A percentile compares a stretch with the other conserved stretches of the same genome.
These are phyloP conservation scores for Stemphylium vesicarium DNA, from an alignment of 2,329 filamentous ascomycete genomes.

Conservation along the genomic window DNA sequence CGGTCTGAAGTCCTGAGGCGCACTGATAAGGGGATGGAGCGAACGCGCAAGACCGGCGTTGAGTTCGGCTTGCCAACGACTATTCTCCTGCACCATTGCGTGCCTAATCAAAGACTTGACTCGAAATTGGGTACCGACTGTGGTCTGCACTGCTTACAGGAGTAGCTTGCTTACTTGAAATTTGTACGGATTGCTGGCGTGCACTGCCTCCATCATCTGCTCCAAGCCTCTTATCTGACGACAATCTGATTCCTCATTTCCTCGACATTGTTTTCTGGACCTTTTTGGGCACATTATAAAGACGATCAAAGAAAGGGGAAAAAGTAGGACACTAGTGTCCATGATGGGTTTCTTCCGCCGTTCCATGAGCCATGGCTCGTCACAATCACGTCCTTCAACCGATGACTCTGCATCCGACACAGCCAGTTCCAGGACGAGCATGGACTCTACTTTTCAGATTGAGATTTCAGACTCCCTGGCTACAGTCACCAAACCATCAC, in stretches of 20 bases:
- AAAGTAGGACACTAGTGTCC: background rate
- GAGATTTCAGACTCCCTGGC: conserved; percentile 15
- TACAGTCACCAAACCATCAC: conserved; percentile 10
- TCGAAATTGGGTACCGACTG: background rate
- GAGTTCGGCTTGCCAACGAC: background rate
- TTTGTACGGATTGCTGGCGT: too few relatives aligned
- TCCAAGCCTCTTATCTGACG: background rate
- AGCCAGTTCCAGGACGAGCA: conserved; percentile 21
- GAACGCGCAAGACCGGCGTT: background rate
- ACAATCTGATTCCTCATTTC: background rate
- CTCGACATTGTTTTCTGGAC: background rate
- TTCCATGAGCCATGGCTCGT: conserved; percentile 20
- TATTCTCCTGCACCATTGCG: background rate
- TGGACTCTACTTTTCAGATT: conserved; percentile 11
- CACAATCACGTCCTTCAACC: conserved; percentile 13
- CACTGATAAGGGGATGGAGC: conserved; percentile 12
- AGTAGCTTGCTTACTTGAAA: too few relatives aligned
- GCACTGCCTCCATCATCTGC: background rate
- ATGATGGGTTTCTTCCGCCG: conserved; percentile 20
- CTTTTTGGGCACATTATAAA: background rate
- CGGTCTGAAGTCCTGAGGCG: background rate
- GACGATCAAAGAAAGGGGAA: background rate
- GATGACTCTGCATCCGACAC: conserved; percentile 11
- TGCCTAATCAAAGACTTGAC: background rate
- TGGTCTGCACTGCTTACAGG: background rate